Evolutionary conservation across 2,329 filamentous ascomycete genomes (phyloP).

Genomic region (Neodidymelliopsis sp.): DNA sequence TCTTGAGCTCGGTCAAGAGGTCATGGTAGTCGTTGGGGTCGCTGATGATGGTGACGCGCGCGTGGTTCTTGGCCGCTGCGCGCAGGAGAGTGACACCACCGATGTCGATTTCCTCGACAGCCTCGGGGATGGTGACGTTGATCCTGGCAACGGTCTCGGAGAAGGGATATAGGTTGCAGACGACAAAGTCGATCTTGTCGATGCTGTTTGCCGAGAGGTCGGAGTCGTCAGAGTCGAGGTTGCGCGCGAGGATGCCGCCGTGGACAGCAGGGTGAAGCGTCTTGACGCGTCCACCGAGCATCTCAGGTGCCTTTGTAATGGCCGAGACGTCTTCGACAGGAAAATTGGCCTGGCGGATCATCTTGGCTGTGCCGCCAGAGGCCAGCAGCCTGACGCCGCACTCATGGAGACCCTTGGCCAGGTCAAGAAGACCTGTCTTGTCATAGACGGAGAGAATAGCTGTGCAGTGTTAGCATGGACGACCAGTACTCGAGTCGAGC

Average conservation of each 20-base stretch:
- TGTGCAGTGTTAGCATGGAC: constrained; percentile 24
- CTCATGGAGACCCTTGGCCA: constrained; percentile 50
- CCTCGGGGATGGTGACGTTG: constrained; percentile 95
- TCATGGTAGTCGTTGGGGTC: constrained; percentile 93
- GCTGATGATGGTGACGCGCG: constrained; percentile 92
- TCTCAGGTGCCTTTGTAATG: constrained; percentile 93
- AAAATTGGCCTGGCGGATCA: constrained; percentile 97
- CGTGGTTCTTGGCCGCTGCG: constrained; percentile 97
- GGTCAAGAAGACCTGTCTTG: constrained; percentile 74
- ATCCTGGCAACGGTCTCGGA: constrained; percentile 97
- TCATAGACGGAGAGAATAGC: constrained; percentile 98
- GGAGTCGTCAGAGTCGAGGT: constrained; percentile 95
- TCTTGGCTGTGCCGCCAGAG: constrained; percentile 91
- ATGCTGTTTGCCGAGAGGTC: constrained; percentile 70
- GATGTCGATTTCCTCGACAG: constrained; percentile 98
- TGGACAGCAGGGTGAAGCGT: constrained; percentile 92
- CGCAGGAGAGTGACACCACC: constrained; percentile 93
- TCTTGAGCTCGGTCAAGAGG: constrained; percentile 90
- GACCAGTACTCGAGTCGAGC: no score
- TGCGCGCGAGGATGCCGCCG: constrained; percentile 86
- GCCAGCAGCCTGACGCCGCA: constrained; percentile 71
- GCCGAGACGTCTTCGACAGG: constrained; percentile 97
- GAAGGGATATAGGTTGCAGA: constrained; percentile 99
- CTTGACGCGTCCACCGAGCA: constrained; percentile 92
- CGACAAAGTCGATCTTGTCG: constrained; percentile 54